Percentiles rank a stretch among this genome's conserved stretches.
phyloP scores from a whole-genome alignment of 164 flowering plant species.

The Berberis thunbergii region DNA sequence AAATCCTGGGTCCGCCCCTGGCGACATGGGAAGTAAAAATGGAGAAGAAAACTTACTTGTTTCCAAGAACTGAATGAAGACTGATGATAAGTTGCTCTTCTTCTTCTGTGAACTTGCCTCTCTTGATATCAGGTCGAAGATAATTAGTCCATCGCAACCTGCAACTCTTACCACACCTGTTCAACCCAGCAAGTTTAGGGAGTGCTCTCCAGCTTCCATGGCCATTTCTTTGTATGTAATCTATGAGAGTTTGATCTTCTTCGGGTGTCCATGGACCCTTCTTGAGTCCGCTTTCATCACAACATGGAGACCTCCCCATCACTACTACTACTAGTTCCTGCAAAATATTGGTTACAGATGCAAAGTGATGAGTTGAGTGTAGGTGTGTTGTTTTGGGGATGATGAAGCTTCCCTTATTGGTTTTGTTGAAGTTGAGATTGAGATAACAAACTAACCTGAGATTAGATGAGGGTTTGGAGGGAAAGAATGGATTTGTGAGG shows the following conservation, averaged over 20 bases:
- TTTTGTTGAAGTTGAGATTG: not conserved
- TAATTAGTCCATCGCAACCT: conserved; percentile 40
- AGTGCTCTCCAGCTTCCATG: conserved; percentile 57
- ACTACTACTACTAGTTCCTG: not conserved
- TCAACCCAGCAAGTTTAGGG: conserved; percentile 50
- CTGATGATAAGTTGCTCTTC: conserved; percentile 46
- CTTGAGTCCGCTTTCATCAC: conserved; percentile 27
- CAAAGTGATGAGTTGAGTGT: not conserved
- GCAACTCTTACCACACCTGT: conserved; percentile 55
- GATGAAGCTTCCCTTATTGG: not conserved
- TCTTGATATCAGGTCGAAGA: conserved; percentile 34
- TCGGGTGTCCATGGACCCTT: conserved; percentile 63
- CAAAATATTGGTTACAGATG: not conserved
- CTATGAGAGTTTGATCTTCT: conserved; percentile 15
- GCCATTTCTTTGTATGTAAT: conserved; percentile 34
- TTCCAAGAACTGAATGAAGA: conserved; percentile 35
- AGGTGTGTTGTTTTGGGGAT: not conserved
- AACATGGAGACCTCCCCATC: conserved; percentile 48
- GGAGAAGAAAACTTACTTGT: conserved; percentile 27
- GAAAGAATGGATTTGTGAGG: not conserved
- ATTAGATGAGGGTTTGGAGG: not conserved
- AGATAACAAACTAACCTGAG: conserved; percentile 4
- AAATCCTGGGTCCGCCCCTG: too few species aligned
- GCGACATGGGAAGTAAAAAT: not conserved
- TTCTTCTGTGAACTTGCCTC: conserved; percentile 35